phyloP scores from a whole-genome alignment of 805 yeast genomes.

The Suhomyces sp. region DNA sequence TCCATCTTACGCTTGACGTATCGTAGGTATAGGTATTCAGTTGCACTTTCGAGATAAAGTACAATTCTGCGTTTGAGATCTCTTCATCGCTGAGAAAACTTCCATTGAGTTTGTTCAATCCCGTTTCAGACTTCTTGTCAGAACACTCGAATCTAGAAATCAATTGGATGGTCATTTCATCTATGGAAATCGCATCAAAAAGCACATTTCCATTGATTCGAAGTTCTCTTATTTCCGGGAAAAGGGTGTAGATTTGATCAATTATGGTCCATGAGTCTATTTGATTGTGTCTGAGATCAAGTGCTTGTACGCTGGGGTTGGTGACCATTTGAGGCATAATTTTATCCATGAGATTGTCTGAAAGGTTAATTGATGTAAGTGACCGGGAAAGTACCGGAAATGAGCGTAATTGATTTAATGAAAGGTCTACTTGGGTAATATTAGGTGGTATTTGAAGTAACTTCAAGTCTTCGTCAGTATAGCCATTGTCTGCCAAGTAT shows the following conservation, averaged over 20 bases:
- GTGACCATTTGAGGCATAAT: too few relatives aligned
- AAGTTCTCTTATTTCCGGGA: constrained; percentile 47
- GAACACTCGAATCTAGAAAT: constrained; percentile 46
- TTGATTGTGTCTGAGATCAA: constrained; percentile 55
- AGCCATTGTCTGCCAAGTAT: constrained; percentile 35
- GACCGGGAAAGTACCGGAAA: constrained; percentile 24
- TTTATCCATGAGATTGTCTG: constrained; percentile 34
- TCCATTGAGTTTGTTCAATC: constrained; percentile 56
- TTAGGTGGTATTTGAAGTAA: constrained; percentile 3
- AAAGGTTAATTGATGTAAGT: constrained; percentile 25
- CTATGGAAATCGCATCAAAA: constrained; percentile 24
- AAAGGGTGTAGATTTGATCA: constrained; percentile 37
- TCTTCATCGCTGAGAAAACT: constrained; percentile 45
- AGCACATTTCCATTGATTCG: constrained; percentile 57
- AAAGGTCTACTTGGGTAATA: constrained; percentile 22
- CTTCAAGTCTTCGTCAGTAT: constrained; percentile 18
- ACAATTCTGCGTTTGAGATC: constrained; percentile 65
- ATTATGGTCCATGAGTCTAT: constrained; percentile 49
- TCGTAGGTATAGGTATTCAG: constrained; percentile 21
- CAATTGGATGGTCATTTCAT: constrained; percentile 34
- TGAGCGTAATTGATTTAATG: constrained; percentile 40
- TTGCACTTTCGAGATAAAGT: constrained; percentile 55
- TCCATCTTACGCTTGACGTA: constrained; percentile 39
- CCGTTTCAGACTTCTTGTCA: constrained; percentile 12
- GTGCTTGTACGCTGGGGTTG: not conserved